Conservation (phyloP, 345 rosid species). For the Hevea brasiliensis region DNA sequence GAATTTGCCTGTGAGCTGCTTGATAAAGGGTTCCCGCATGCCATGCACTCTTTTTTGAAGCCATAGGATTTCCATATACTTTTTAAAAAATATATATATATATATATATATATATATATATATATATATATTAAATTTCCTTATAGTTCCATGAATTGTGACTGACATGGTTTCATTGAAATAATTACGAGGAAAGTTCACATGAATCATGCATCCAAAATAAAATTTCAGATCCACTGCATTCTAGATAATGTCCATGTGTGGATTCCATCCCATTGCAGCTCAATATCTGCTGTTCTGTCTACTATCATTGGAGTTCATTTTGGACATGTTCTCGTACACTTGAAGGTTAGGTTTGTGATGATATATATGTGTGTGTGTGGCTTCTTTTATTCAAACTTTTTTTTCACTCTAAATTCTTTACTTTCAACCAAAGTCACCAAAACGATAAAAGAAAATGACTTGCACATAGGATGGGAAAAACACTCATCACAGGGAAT, state of each 20-base stretch:
- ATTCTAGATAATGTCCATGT: neutral
- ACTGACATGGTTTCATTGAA: neutral
- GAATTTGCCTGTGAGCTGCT: neutral
- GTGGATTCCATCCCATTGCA: conserved; percentile 35
- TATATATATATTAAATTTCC: too few species aligned
- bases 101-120: too few species aligned
- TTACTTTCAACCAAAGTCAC: too few species aligned
- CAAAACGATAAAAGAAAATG: too few species aligned
- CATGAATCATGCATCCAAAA: neutral
- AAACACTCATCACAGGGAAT: too few species aligned
- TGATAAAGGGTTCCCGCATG: neutral
- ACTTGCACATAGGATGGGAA: too few species aligned
- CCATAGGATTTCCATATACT: neutral
- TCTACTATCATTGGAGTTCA: conserved; percentile 82
- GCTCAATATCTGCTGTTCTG: conserved; percentile 75
- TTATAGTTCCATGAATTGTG: neutral
- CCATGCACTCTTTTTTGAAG: neutral
- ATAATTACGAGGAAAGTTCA: neutral
- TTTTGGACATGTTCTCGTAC: conserved; percentile 75
- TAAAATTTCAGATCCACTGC: neutral
- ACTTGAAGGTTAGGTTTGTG: conserved; percentile 51
- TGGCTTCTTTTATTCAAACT: neutral
- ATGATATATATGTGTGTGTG: neutral
- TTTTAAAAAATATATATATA: too few species aligned
- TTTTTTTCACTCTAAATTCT: too few species aligned